phyloP scores from a whole-genome alignment of 305 asterid genomes.

The Euphrasia arctica region DNA sequence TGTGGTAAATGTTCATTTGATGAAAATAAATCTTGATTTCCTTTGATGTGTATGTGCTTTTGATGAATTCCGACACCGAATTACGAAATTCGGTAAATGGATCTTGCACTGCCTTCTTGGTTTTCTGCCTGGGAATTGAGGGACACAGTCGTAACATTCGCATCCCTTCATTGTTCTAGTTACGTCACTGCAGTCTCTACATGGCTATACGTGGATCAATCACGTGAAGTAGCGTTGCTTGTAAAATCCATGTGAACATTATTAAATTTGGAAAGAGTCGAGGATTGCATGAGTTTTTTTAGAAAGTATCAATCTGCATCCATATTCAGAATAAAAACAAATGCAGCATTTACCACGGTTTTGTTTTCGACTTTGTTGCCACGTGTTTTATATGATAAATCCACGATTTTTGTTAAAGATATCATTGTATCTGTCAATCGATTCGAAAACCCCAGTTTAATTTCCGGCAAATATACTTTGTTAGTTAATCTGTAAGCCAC shows the following conservation, averaged over 20 bases:
- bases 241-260: constrained; percentile 6
- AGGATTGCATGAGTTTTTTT: not conserved
- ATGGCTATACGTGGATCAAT: not conserved
- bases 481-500: not conserved
- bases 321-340: constrained; percentile 5
- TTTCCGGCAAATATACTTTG: not conserved
- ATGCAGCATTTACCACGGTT: constrained; percentile 3
- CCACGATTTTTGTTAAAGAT: not conserved
- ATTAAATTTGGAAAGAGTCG: not conserved
- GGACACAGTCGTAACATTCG: not conserved
- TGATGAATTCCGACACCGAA: constrained; percentile 1
- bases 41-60: not conserved
- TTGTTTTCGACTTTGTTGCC: not conserved
- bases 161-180: not conserved
- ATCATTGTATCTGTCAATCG: not conserved
- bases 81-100: not conserved
- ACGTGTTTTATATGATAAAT: not conserved
- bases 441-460: not conserved
- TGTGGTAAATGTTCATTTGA: not conserved
- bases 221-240: not conserved
- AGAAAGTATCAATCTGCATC: constrained; percentile 1
- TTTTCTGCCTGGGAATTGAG: constrained; percentile 1
- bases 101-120: not conserved
- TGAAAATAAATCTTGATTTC: not conserved
- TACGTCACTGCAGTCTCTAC: not conserved